Base-by-base conservation (phyloP, 352 stramenopile genomes). In the Pythium aristosporum region DNA sequence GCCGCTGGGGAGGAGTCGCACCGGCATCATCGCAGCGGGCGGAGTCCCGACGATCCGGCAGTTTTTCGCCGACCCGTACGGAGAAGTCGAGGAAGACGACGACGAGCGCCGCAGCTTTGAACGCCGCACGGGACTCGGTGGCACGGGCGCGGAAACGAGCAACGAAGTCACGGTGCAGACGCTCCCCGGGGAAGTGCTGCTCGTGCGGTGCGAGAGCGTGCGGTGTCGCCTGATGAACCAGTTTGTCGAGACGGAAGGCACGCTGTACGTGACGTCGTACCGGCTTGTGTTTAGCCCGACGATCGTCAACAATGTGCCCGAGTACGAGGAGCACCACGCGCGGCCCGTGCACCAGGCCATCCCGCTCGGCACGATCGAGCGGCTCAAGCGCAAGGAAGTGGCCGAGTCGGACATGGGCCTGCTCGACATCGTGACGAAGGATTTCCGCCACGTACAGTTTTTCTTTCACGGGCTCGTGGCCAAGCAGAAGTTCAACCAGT, bases 241-340 rank as follows among this genome's bases (percentile, higher is more conserved):
- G 30, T 49, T 21, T 28, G n/a, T 34, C 7, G 51, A 67, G 8
- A 58, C 46, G 16, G 28, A 70, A 0, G 84, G 86, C 0, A 92
- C 68, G 34, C 63, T 95, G 16, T 92, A 87, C 56, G 76, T 93
- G 49, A 95, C 81, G 20, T 92, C 88, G 62, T 95, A 88, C 65
- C 78, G 86, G 46, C 72, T 95, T 39, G 74, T 95, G 9, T 93
- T 95, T 61, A 89, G 74, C 32, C 82, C 85, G 11, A 65, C 70
- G 39, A 49, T 74, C 4, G 43, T 47, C 12, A 25, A 39, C 3
- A 13, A 39, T 34, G 34, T 69, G 6, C 37, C 47, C 21, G 41
- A 57, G 34, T 63, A 69, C 21, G 49, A 4, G 67, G 83, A 66
- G 73, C 44, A 18, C 4, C 25, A 56, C 16, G 7, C 15, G 36